phyloP scores from a whole-genome alignment of 495 filamentous ascomycete genomes.

The Staphylotrichum longicolle region DNA sequence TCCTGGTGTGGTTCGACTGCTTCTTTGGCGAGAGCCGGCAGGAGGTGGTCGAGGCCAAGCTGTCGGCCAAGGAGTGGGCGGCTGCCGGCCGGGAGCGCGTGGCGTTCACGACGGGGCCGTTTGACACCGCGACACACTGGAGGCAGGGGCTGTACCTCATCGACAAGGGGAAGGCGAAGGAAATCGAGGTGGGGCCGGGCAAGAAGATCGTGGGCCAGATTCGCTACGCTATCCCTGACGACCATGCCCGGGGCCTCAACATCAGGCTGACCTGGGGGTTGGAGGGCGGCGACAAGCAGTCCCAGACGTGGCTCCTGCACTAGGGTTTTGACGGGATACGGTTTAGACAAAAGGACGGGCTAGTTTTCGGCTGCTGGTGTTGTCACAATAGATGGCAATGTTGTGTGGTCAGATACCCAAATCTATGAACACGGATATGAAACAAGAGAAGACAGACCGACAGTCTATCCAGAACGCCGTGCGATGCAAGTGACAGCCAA shows the following conservation, averaged over 20 bases:
- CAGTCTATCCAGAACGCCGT: background rate
- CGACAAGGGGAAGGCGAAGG: conserved; percentile 36
- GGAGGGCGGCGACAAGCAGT: conserved; percentile 30
- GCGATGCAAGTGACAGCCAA: background rate
- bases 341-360: background rate
- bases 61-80: conserved; percentile 34
- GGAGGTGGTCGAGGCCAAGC: conserved; percentile 31
- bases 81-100: conserved; percentile 45
- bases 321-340: conserved; percentile 15
- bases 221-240: conserved; percentile 46
- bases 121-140: conserved; percentile 79
- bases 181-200: conserved; percentile 31
- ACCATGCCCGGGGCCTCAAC: conserved; percentile 48
- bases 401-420: no score
- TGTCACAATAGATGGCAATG: background rate
- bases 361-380: no score
- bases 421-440: no score
- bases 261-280: conserved; percentile 46
- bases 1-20: conserved; percentile 78
- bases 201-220: conserved; percentile 46
- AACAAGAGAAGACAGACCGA: no score
- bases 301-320: conserved; percentile 46
- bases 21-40: conserved; percentile 61
- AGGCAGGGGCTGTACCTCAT: conserved; percentile 67
- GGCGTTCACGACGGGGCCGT: conserved; percentile 77